phyloP scores from a whole-genome alignment of 768 basidiomycete species.

The Tulasnella sp. region DNA sequence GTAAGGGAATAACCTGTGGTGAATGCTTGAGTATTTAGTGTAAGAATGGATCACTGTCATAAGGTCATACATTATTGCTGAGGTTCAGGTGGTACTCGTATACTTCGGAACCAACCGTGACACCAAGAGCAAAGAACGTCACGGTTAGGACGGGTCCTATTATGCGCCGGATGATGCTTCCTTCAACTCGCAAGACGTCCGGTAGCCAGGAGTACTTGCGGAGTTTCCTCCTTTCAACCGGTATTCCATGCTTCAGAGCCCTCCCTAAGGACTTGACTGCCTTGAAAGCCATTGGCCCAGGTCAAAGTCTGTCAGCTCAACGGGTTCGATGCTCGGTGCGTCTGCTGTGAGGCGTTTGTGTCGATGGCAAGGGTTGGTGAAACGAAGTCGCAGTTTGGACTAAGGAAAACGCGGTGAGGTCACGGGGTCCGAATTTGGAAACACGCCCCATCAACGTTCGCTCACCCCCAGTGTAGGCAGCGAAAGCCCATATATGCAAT shows the following conservation, averaged over 20 bases:
- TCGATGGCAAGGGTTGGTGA: background rate
- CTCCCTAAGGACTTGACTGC: background rate
- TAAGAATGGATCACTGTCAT: background rate
- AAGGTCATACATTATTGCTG: conserved; percentile 57
- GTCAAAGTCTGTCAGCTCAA: background rate
- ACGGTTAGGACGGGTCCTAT: conserved; percentile 76
- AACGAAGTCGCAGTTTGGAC: background rate
- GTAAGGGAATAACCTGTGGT: conserved; percentile 61
- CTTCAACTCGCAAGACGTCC: conserved; percentile 73
- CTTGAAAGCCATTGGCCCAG: background rate
- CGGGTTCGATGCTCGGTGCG: background rate
- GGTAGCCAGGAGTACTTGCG: conserved; percentile 78
- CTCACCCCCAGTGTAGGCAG: too few species aligned
- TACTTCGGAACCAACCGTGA: conserved; percentile 20
- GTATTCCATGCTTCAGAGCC: background rate
- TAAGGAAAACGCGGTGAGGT: background rate
- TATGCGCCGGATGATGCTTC: conserved; percentile 63
- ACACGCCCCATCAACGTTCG: background rate
- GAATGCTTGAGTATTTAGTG: conserved; percentile 5
- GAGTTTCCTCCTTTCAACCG: background rate
- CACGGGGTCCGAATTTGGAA: background rate
- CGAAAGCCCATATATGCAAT: too few species aligned
- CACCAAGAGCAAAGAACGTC: conserved; percentile 49
- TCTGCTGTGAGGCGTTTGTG: background rate
- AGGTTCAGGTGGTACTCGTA: conserved; percentile 24